Percentiles rank a stretch among this genome's conserved stretches.
These are phyloP conservation scores for Salix caprea DNA, from an alignment of 345 rosid genomes.

Conservation along the genomic window DNA sequence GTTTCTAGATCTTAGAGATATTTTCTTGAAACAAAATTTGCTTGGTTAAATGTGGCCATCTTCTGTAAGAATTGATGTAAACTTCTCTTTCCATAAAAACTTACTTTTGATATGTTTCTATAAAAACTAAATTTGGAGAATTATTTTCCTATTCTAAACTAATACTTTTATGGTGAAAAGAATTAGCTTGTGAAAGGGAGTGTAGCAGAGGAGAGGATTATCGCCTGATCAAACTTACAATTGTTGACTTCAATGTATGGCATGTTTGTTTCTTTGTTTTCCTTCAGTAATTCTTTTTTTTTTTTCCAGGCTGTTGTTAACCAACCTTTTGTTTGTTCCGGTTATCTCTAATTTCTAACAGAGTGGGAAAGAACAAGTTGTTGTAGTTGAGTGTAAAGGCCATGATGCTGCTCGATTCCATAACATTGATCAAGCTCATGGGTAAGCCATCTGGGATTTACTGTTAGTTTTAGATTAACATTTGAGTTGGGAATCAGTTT, in stretches of 20 bases:
- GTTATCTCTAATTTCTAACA: constrained; percentile 14
- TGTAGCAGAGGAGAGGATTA: constrained; percentile 95
- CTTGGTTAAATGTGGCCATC: too few relatives aligned
- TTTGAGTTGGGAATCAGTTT: neutral
- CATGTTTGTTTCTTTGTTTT: neutral
- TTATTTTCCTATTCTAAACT: neutral
- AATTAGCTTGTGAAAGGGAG: constrained; percentile 83
- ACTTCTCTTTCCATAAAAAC: neutral
- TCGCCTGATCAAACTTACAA: constrained; percentile 76
- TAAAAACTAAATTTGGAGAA: too few relatives aligned
- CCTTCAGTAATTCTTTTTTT: neutral
- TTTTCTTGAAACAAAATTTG: too few relatives aligned
- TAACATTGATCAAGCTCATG: constrained; percentile 74
- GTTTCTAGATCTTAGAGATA: too few relatives aligned
- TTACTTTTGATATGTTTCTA: neutral
- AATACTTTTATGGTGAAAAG: constrained; percentile 31
- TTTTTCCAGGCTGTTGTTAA: neutral
- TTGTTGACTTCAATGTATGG: constrained; percentile 66
- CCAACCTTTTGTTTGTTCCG: neutral
- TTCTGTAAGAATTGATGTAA: too few relatives aligned
- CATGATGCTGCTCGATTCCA: constrained; percentile 88
- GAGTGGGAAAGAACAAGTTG: constrained; percentile 65
- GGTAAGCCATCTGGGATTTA: constrained; percentile 40
- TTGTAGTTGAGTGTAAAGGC: constrained; percentile 87
- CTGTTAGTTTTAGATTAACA: neutral